These are phyloP conservation scores for Penicillium atrosanguineum DNA, from an alignment of 495 filamentous ascomycete genomes.

Conservation along the genomic window DNA sequence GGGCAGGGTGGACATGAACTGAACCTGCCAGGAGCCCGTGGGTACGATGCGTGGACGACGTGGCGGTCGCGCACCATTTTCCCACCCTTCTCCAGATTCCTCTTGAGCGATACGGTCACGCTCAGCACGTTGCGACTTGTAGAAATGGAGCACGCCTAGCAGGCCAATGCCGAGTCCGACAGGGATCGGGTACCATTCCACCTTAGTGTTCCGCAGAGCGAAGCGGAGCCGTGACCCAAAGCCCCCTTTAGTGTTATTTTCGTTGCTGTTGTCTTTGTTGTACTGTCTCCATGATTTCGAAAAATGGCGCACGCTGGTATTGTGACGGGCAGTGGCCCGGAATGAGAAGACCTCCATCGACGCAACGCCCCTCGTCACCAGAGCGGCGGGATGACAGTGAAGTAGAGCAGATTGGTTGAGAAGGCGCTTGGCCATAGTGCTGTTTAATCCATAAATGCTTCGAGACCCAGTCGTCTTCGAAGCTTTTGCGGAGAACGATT, in stretches of 20 bases:
- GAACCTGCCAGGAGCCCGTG: slow-evolving; percentile 92
- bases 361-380: slow-evolving; percentile 27
- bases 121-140: slow-evolving; percentile 64
- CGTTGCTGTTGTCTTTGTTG: slow-evolving; percentile 34
- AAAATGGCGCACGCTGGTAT: slow-evolving; percentile 38
- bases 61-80: slow-evolving; percentile 55
- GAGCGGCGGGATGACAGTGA: slow-evolving; percentile 29
- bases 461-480: background rate
- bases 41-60: slow-evolving; percentile 67
- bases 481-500: slow-evolving; percentile 11
- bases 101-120: slow-evolving; percentile 44
- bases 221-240: slow-evolving; percentile 62
- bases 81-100: slow-evolving; percentile 47
- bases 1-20: slow-evolving; percentile 93
- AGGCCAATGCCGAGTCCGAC: slow-evolving; percentile 85
- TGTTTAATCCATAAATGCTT: slow-evolving; percentile 28
- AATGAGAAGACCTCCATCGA: slow-evolving; percentile 42
- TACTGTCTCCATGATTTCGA: slow-evolving; percentile 40
- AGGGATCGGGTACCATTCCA: slow-evolving; percentile 96
- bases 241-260: slow-evolving; percentile 48
- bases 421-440: slow-evolving; percentile 43
- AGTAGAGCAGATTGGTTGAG: slow-evolving; percentile 24
- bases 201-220: slow-evolving; percentile 68
- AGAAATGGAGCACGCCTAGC: slow-evolving; percentile 80
- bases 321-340: slow-evolving; percentile 37